Evolutionary conservation across 2,329 filamentous ascomycete species (phyloP), one percentile per base, ranked within the genome.

Genomic region (Gaeumannomyces tritici): DNA sequence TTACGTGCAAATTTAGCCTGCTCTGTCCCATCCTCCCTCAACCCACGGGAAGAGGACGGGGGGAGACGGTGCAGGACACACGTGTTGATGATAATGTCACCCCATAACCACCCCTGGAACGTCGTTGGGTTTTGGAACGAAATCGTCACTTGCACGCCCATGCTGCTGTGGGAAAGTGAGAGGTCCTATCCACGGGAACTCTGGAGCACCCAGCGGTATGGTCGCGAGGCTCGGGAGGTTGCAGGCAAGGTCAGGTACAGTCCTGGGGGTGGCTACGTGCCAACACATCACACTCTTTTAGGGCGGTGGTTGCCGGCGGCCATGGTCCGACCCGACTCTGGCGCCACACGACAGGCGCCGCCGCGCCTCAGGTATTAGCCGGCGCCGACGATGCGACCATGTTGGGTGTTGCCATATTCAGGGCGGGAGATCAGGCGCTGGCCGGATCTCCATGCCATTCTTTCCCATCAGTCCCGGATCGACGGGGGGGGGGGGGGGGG

Each of bases 1-100:
- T 57, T 31, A 57, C 56, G 33, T 29, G 29, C n/a, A 28, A 58
- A 58, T 58, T 58, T 58, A 58, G 56, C 56, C 56, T 58, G 56
- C 56, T 21, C 11, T 4, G 15, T 35, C 21, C 42, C 8, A 51
- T n/a, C 21, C 42, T 21, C 29, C 56, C 21, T 15, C 55, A 56
- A 28, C 55, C 55, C 12, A 28, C 55, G 26, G 12, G 26, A 56
- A 26, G 55, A 27, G 18, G 26, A 27, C 9, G 24, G 2, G 2
- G 24, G 24, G 9, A 13, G 28, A 55, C 26, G 55, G 18, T 18
- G 3, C 35, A 42, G 42, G 11, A n/a, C 18, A 51, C 18, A 24
- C 4, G 5, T 21, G 18, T 9, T 2, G 42, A 24, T n/a, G 42
- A 21, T 21, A 51, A 51, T 51, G 42, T n/a, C 42, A 51, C 18